These are phyloP conservation scores for Tricladium varicosporioides DNA, from an alignment of 2,329 filamentous ascomycete species.

Conservation along the genomic window DNA sequence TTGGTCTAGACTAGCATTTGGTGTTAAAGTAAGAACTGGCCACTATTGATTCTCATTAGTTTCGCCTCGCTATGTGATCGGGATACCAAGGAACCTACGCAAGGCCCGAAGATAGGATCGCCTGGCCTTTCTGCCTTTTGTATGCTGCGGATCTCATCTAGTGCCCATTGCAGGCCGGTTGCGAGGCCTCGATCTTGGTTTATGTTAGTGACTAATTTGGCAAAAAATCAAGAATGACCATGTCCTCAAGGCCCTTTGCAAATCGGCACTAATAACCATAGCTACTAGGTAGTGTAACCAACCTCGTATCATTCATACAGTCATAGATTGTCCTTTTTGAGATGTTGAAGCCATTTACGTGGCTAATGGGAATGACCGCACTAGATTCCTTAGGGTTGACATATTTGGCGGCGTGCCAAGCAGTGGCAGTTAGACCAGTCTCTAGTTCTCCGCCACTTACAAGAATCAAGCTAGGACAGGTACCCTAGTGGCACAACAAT, in stretches of 20 bases:
- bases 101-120: conserved; percentile 59
- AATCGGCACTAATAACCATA: conserved; percentile 65
- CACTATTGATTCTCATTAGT: conserved; percentile 36
- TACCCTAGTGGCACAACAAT: conserved; percentile 57
- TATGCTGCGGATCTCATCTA: conserved; percentile 60
- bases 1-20: conserved; percentile 66
- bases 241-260: conserved; percentile 58
- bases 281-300: conserved; percentile 58
- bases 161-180: conserved; percentile 57
- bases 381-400: conserved; percentile 65
- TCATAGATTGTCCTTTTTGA: conserved; percentile 67
- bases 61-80: no score
- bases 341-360: conserved; percentile 70
- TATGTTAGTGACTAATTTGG: conserved; percentile 4
- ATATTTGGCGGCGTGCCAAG: conserved; percentile 68
- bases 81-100: conserved; percentile 28
- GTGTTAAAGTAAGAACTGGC: conserved; percentile 64
- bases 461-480: conserved; percentile 64
- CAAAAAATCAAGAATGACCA: no score
- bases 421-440: conserved; percentile 57
- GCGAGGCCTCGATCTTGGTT: conserved; percentile 52
- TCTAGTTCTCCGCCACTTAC: conserved; percentile 67
- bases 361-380: conserved; percentile 64
- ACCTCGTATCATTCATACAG: conserved; percentile 66
- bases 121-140: conserved; percentile 58